A percentile compares a stretch with the other conserved stretches of the same genome.
Conservation (phyloP, 2,329 filamentous ascomycete species). For the Metarhizium rileyi region DNA sequence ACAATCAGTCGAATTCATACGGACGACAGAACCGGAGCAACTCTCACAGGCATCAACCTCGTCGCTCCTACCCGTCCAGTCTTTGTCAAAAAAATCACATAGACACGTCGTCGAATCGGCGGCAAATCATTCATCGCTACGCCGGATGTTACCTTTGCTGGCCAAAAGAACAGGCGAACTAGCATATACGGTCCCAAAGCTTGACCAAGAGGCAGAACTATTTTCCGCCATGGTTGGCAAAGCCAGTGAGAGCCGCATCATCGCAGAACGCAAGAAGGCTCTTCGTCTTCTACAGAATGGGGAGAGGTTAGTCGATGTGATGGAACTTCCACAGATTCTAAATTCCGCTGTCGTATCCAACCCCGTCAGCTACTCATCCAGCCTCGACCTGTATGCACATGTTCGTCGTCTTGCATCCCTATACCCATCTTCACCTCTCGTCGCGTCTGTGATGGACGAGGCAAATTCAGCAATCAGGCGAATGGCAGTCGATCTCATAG, state of each 20-base stretch:
- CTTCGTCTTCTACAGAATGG: slow-evolving; percentile 78
- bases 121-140: slow-evolving; percentile 64
- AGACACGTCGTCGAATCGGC: slow-evolving; percentile 75
- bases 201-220: slow-evolving; percentile 67
- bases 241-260: slow-evolving; percentile 55
- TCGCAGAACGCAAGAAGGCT: slow-evolving; percentile 67
- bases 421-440: slow-evolving; percentile 68
- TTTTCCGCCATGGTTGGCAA: slow-evolving; percentile 82
- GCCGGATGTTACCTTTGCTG: slow-evolving; percentile 60
- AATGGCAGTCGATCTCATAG: slow-evolving; percentile 77
- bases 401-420: slow-evolving; percentile 76
- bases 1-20: slow-evolving; percentile 63
- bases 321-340: slow-evolving; percentile 80
- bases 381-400: slow-evolving; percentile 86
- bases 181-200: slow-evolving; percentile 60
- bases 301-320: slow-evolving; percentile 79
- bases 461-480: slow-evolving; percentile 81
- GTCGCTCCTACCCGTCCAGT: slow-evolving; percentile 72
- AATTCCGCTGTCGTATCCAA: slow-evolving; percentile 63
- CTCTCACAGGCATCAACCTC: slow-evolving; percentile 76
- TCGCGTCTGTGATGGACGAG: slow-evolving; percentile 63
- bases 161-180: slow-evolving; percentile 57
- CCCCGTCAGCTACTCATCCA: slow-evolving; percentile 73
- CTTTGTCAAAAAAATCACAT: slow-evolving; percentile 81
- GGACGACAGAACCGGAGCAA: slow-evolving; percentile 64